Base-by-base conservation (phyloP, 441 rosid genomes). In the Populus hybrid region DNA sequence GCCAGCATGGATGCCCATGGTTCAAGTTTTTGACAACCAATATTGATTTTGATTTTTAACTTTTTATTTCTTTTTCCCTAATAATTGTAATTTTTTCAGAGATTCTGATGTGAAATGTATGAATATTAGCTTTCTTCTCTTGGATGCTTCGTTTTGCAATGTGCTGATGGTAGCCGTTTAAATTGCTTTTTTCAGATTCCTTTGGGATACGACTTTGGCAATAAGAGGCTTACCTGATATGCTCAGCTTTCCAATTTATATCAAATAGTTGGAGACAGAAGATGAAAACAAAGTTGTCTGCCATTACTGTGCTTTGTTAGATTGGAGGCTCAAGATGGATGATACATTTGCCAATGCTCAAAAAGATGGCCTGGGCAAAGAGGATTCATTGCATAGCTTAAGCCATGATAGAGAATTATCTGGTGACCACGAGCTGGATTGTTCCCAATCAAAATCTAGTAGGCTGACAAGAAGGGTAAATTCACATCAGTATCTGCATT, bases 291-390 rank as follows among this genome's bases (percentile, higher is more conserved):
- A 73, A 69, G 78, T 64, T 84, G 64, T 61, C 64, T 10, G 21
- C 61, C 46, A 61, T 61, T 86, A 72, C 75, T 65, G 61, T 71
- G 67, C 68, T 72, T 80, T 42, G 50, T 34, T 74, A 11, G 32
- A 73, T 76, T 21, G 46, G 77, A 79, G 81, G 73, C 18, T 6
- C 79, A 83, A 38, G 57, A 93, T 91, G 97, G 93, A 86, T 67
- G 82, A 86, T 40, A 20, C 67, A 64, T 35, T 74, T 76, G 69
- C 74, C 46, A 70, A 64, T 70, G 75, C 78, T 75, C 81, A 64
- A 76, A 84, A 84, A 73, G 86, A 74, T 69, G 84, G 83, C 42
- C 54, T 61, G 77, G 83, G 78, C 75, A 73, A 80, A 72, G 89
- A 85, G 40, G 88, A 82, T 84, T 84, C 86, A 68, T 67, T 77